Percentiles rank a stretch among this genome's conserved stretches.
These are phyloP conservation scores for Porcisia hertigi DNA, from an alignment of 208 protist genomes.

Conservation along the genomic window DNA sequence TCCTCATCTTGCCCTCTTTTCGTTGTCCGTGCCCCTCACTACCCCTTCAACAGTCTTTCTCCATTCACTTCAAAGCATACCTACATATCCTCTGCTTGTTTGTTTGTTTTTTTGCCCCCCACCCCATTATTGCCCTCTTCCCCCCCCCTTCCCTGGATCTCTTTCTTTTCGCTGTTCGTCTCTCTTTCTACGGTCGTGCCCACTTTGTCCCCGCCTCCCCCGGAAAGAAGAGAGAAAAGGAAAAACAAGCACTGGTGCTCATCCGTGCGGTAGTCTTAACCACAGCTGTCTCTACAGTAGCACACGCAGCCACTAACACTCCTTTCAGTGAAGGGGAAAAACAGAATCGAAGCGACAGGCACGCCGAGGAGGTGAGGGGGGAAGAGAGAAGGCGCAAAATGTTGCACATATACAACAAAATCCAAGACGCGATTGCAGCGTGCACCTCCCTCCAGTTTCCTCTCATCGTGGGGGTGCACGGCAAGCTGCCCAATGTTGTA, in stretches of 20 bases:
- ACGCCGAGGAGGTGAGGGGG: background rate
- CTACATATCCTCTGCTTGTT: background rate
- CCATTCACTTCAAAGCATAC: background rate
- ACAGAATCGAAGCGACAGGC: too few species aligned
- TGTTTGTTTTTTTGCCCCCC: background rate
- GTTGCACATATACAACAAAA: constrained; percentile 40
- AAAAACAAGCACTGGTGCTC: background rate
- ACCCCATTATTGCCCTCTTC: background rate
- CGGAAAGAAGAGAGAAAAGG: background rate
- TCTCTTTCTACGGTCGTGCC: background rate
- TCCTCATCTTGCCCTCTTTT: background rate
- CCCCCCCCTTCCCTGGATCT: background rate
- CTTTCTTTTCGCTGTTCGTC: background rate
- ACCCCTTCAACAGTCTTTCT: background rate
- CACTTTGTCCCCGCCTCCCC: too few species aligned
- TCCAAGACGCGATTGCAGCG: constrained; percentile 49
- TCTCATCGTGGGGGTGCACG: constrained; percentile 39
- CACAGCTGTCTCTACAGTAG: too few species aligned
- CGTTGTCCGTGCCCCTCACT: background rate
- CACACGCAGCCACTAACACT: too few species aligned
- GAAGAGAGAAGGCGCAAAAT: constrained; percentile 11
- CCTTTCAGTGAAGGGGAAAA: too few species aligned
- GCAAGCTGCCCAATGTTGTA: constrained; percentile 9
- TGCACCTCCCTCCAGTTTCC: constrained; percentile 35
- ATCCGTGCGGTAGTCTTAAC: too few species aligned